These are phyloP conservation scores for Fusarium sp. DNA, from an alignment of 2,329 filamentous ascomycete species.

Conservation along the genomic window DNA sequence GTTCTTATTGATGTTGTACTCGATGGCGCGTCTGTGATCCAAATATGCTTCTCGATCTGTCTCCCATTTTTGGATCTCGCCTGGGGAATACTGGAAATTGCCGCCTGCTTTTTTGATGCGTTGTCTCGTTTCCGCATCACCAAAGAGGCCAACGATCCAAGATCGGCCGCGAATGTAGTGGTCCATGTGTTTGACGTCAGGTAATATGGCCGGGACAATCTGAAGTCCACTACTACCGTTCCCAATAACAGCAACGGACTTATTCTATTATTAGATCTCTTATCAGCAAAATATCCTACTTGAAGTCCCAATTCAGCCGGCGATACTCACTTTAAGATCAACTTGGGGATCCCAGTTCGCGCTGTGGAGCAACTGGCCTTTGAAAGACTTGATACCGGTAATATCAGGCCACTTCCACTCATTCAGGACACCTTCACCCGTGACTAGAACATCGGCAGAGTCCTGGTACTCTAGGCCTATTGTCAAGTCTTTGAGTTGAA, in stretches of 20 bases:
- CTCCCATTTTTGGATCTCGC: slow-evolving; percentile 5
- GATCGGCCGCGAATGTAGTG: slow-evolving; percentile 15
- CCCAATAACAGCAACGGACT: slow-evolving; percentile 15
- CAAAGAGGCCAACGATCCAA: slow-evolving; percentile 15
- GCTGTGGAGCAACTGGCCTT: slow-evolving; percentile 9
- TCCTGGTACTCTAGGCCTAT: slow-evolving; percentile 2
- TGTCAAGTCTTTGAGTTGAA: slow-evolving; percentile 11
- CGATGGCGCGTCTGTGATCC: slow-evolving; percentile 5
- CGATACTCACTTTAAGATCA: background rate
- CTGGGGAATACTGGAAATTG: background rate
- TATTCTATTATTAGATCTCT: background rate
- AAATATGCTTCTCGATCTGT: slow-evolving; percentile 13
- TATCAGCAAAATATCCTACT: fast-evolving
- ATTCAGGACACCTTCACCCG: slow-evolving; percentile 16
- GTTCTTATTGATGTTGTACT: slow-evolving; percentile 24
- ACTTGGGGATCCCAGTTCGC: slow-evolving; percentile 11
- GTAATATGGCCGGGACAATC: slow-evolving; percentile 10
- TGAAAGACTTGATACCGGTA: background rate
- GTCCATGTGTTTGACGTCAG: slow-evolving; percentile 18
- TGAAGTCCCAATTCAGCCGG: fast-evolving
- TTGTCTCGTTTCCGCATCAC: slow-evolving; percentile 6
- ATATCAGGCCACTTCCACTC: slow-evolving; percentile 27
- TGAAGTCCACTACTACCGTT: slow-evolving; percentile 17
- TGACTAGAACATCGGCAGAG: slow-evolving; percentile 8
- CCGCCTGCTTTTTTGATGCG: slow-evolving; percentile 13